Conservation (phyloP, 2,329 filamentous ascomycete species). For the Colletotrichum gigasporum region DNA sequence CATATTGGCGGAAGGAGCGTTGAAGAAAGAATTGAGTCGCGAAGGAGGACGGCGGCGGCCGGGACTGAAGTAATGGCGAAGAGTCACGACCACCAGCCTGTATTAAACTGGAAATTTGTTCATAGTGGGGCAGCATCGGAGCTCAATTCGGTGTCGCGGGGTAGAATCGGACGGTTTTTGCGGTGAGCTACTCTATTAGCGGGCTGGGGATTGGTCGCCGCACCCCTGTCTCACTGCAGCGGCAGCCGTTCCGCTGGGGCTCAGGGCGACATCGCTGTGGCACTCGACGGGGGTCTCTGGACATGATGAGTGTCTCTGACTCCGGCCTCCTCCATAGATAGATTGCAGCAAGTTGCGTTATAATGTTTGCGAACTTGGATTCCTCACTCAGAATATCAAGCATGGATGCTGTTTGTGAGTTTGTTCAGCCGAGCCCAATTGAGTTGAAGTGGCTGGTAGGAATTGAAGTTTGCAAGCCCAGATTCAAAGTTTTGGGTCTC, state of each 20-base stretch:
- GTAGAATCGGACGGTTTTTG: conserved; percentile 22
- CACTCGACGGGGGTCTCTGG: background rate
- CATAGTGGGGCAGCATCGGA: conserved; percentile 28
- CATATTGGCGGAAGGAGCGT: conserved; percentile 8
- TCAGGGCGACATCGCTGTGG: conserved; percentile 25
- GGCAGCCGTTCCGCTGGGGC: background rate
- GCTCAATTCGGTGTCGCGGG: conserved; percentile 29
- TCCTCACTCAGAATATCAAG: too few species aligned
- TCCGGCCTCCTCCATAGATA: too few species aligned
- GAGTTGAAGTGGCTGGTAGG: background rate
- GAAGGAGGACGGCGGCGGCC: background rate
- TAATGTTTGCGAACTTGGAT: too few species aligned
- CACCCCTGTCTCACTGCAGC: conserved; percentile 2
- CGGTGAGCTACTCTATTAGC: conserved; percentile 17
- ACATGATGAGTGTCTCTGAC: background rate
- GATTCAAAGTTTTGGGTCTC: too few species aligned
- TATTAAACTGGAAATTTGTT: conserved; percentile 27
- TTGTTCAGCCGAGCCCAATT: background rate
- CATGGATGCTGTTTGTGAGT: background rate
- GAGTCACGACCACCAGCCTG: conserved; percentile 13
- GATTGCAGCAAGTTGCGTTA: too few species aligned
- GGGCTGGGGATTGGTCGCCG: conserved; percentile 13
- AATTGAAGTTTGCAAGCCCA: background rate
- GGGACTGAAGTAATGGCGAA: conserved; percentile 4
- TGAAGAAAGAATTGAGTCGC: background rate